Evolutionary conservation across 257 asterid species (phyloP), one percentile per base, ranked within the genome.

Genomic region (Jasminum sambac): DNA sequence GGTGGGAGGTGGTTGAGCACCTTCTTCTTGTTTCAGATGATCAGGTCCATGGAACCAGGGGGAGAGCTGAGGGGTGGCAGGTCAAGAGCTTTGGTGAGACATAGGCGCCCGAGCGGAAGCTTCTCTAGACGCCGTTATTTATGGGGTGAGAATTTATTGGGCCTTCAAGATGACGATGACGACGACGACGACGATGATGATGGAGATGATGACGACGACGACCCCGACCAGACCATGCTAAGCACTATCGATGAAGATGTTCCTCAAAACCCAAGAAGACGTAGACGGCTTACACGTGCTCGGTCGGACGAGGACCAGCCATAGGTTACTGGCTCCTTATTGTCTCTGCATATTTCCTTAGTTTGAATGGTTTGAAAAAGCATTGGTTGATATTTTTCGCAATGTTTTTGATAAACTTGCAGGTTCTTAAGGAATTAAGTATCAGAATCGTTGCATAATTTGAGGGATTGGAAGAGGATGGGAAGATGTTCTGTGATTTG

Each of bases 11-110:
- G 74, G 84, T 62, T 78, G 70, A 78, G 84, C 60, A 84, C 88
- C 19, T 74, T 81, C 44, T 81, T 84, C 71, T 74, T 79, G 78
- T 78, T 84, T 75, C 86, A 81, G 76, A 81, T 84, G 88, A 46
- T 84, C 38, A 82, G 81, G 61, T 81, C 88, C 9, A 74, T 76
- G 77, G 82, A 79, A 17, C 65, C 81, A 11, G 72, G 64, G 39
- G 59, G 72, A 69, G 84, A 84, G 43, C 63, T 58, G 36, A 79
- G 86, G 61, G 82, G 81, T 76, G 78, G 81, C 62, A 63, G 88
- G 40, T 81, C 82, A n/a, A 74, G 88, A 66, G 79, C 81, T 63
- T 46, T 68, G 21, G 77, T 83, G 34, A 84, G 88, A 72, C 64
- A 78, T 52, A 79, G 79, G 11, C 88, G 85, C 37, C 69, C 84